Base-by-base conservation (phyloP, 331 rosid species). In the Quercus phellos region DNA sequence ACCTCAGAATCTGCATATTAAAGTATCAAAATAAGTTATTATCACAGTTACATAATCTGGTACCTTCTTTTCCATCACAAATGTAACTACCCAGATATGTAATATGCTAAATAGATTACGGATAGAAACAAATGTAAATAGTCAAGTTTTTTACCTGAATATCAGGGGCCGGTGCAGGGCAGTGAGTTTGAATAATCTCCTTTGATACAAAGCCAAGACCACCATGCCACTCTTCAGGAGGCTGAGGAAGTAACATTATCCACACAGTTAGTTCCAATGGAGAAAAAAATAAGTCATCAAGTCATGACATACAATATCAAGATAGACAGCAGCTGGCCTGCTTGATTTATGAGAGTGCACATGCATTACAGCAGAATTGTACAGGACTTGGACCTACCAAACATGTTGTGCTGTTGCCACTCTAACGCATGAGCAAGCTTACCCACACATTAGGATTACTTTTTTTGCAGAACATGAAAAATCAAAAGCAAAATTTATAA, bases 221-320 rank as follows among this genome's bases (percentile, higher is more conserved):
- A 1, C 99, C 98, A 58, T 84, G 68, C 99, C 99, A 95, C 10
- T 32, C 89, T 77, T 91, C 97, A 9, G 98, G 98, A 82, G 99
- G 98, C 99, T 95, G 83, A 30, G 53, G 27, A 69, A 72, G 74
- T 13, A 74, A 72, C 26, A 58, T 14, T 71, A 2, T 46, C 5
- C 38, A 29, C 4, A 18, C 56, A 46, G 13, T 30, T 26, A 50
- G 59, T 51, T 14, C 68, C 51, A 27, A 51, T 67, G 29, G 55
- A 6, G 9, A 8, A 26, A 27, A 53, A 46, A 12, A 46, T 2
- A 46, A 46, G 17, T 38, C 46, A 38, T 38, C 12, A 38, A 38
- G 46, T 38, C 46, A 18, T 12, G 29, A 29, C 63, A 60, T 9
- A 53, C 18, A 74, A 67, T 21, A 73, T 24, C 43, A 69, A 22